Conservation (phyloP, 148 eudicot genomes). For the Tetragonia tetragonoides region DNA sequence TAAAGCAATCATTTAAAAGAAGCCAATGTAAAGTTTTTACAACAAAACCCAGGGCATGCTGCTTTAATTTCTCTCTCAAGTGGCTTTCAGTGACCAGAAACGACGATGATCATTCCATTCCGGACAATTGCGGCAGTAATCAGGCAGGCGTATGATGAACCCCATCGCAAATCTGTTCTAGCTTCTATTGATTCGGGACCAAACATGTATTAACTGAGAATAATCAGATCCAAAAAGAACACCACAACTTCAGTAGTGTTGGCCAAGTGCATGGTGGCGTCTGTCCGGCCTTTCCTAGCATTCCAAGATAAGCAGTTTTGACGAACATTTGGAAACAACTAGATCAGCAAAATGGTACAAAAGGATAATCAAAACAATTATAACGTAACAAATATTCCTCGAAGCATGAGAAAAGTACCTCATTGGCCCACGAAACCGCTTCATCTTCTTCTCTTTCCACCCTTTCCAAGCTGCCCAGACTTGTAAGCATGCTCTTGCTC, state of each 20-base stretch:
- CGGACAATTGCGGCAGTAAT: too few relatives aligned
- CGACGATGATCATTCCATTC: background rate
- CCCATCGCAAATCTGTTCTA: too few relatives aligned
- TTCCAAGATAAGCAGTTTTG: background rate
- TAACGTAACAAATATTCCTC: background rate
- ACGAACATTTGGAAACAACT: background rate
- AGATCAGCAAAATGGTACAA: background rate
- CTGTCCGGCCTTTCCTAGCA: background rate
- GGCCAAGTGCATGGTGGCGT: background rate
- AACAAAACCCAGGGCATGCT: background rate
- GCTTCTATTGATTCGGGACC: background rate
- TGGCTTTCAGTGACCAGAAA: background rate
- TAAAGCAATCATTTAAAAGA: too few relatives aligned
- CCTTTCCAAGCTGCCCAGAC: slow-evolving; percentile 93
- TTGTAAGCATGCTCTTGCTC: slow-evolving; percentile 91
- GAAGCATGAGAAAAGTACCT: background rate
- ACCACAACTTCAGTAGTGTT: background rate
- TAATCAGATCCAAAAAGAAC: background rate
- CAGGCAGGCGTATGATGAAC: too few relatives aligned
- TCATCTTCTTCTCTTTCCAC: slow-evolving; percentile 54
- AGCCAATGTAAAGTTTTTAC: too few relatives aligned
- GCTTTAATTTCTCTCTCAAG: background rate
- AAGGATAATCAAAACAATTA: background rate
- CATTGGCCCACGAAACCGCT: background rate
- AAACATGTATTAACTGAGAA: background rate